Conservation (phyloP, 108 stramenopile genomes). For the Chaetoceros muelleri region DNA sequence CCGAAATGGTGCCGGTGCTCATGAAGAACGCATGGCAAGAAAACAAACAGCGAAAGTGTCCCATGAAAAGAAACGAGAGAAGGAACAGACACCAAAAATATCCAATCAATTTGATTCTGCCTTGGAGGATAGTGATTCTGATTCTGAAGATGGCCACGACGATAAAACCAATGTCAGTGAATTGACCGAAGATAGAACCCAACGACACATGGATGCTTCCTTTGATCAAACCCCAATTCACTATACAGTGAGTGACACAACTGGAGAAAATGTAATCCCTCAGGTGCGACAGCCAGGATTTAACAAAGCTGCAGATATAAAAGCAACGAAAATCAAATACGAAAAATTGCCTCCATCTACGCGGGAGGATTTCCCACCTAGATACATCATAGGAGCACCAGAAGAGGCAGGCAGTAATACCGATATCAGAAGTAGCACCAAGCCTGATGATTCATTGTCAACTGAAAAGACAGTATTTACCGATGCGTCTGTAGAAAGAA, state of each 20-base stretch:
- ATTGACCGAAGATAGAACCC: conserved; percentile 76
- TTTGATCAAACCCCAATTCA: no score
- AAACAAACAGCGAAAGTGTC: neutral
- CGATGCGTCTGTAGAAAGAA: conserved; percentile 13
- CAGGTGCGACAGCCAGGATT: neutral
- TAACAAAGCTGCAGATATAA: neutral
- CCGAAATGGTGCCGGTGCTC: neutral
- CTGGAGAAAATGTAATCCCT: conserved; percentile 8
- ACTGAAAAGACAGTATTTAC: neutral
- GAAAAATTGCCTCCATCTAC: conserved; percentile 10
- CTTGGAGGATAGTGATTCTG: neutral
- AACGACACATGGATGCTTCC: conserved; percentile 52
- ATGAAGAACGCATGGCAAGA: neutral
- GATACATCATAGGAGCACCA: conserved; percentile 26
- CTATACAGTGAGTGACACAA: conserved; percentile 10
- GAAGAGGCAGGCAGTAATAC: no score
- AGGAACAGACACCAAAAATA: neutral
- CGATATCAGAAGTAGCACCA: conserved; percentile 4
- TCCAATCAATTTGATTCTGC: neutral
- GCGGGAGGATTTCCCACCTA: conserved; percentile 8
- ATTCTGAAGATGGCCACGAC: conserved; percentile 33
- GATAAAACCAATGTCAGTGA: conserved; percentile 65
- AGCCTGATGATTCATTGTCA: neutral
- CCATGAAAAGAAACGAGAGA: neutral
- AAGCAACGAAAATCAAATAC: conserved; percentile 9